Percentiles rank a stretch among this genome's conserved stretches.
Conservation (phyloP, 441 rosid genomes). For the Isatis lusitanica region DNA sequence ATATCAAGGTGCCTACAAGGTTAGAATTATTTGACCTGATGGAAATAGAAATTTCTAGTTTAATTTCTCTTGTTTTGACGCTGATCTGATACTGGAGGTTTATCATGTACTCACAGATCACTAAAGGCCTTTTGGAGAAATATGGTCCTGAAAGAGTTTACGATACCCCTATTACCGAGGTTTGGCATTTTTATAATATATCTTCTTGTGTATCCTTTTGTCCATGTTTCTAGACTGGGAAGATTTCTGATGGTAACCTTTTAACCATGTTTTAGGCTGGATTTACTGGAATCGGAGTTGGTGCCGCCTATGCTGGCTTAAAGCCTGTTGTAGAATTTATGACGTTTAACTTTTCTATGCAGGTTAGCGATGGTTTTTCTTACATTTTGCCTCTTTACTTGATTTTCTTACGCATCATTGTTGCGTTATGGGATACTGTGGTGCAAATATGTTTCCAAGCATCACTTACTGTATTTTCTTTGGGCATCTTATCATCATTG, state of each 20-base stretch:
- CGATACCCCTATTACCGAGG: conserved; percentile 98
- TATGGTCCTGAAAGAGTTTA: conserved; percentile 95
- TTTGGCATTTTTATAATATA: conserved; percentile 7
- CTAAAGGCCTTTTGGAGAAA: conserved; percentile 91
- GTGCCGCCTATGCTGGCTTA: conserved; percentile 93
- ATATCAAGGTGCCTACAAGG: conserved; percentile 98
- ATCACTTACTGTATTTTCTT: not conserved
- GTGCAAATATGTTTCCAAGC: conserved; percentile 1
- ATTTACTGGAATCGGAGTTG: conserved; percentile 96
- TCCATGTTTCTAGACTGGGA: not conserved
- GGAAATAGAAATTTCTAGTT: not conserved
- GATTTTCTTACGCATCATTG: conserved; percentile 8
- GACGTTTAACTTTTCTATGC: conserved; percentile 97
- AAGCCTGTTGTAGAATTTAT: conserved; percentile 92
- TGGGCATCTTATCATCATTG: not conserved
- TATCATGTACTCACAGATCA: conserved; percentile 45
- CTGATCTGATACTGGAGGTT: conserved; percentile 21
- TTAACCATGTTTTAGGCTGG: conserved; percentile 67
- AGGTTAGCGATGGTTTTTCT: conserved; percentile 47
- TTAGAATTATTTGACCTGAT: conserved; percentile 33
- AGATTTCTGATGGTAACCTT: conserved; percentile 7
- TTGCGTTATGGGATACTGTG: not conserved
- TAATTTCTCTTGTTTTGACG: not conserved
- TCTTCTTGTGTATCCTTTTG: not conserved
- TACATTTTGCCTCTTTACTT: not conserved